phyloP scores from a whole-genome alignment of 2,329 filamentous ascomycete species.

The Hymenoscyphus scutula region DNA sequence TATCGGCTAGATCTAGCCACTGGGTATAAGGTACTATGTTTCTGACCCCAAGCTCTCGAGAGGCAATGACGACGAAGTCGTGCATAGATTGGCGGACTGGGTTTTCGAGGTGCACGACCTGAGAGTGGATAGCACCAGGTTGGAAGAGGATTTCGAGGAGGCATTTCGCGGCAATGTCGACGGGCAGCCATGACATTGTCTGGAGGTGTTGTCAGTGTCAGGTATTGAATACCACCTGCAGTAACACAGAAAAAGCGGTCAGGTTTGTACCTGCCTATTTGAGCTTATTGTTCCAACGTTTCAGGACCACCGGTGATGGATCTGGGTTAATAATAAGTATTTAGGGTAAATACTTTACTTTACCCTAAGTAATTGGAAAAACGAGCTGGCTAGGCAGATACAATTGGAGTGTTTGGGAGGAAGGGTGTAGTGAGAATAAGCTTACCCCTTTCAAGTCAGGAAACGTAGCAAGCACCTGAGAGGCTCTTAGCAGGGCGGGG shows the following conservation, averaged over 20 bases:
- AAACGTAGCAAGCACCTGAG: neutral
- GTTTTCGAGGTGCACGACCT: neutral
- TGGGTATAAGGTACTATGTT: neutral
- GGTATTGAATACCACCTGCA: neutral
- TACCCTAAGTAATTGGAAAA: too few species aligned
- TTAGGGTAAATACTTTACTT: too few species aligned
- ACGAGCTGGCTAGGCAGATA: too few species aligned
- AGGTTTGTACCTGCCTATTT: neutral
- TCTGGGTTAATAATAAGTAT: too few species aligned
- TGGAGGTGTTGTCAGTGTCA: neutral
- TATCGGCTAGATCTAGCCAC: neutral
- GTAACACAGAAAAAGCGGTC: neutral
- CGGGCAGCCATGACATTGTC: neutral
- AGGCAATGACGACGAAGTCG: neutral
- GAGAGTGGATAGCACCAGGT: neutral
- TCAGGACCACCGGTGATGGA: too few species aligned
- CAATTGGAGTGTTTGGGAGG: too few species aligned
- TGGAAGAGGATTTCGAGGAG: neutral
- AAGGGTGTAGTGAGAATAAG: too few species aligned
- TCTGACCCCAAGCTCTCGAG: neutral
- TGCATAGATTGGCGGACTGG: neutral
- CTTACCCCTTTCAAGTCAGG: neutral
- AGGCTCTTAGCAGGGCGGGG: neutral
- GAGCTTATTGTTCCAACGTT: neutral
- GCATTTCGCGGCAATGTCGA: neutral